phyloP scores from a whole-genome alignment of 1,284 basidiomycete species.

The Leccinum cinnamomeum region DNA sequence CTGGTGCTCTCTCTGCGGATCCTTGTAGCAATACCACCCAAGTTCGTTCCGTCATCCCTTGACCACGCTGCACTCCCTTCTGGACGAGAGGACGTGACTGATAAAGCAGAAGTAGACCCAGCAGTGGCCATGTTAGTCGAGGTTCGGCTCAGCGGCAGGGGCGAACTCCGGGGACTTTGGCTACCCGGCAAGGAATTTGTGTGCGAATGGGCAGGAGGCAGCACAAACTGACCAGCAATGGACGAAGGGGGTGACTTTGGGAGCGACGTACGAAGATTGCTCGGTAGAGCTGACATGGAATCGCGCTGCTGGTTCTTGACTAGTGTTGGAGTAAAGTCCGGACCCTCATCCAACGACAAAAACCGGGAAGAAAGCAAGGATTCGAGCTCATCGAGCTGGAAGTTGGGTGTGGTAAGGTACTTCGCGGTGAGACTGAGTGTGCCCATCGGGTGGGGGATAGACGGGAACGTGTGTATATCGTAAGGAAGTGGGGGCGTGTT shows the following conservation, averaged over 20 bases:
- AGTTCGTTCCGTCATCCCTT: slow-evolving; percentile 37
- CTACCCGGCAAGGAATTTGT: slow-evolving; percentile 34
- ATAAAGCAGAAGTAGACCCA: slow-evolving; percentile 38
- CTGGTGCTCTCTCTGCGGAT: slow-evolving; percentile 44
- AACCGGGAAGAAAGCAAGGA: slow-evolving; percentile 71
- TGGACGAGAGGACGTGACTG: slow-evolving; percentile 42
- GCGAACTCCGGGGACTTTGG: slow-evolving; percentile 38
- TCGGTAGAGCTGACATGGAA: slow-evolving; percentile 47
- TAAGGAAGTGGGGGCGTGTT: slow-evolving; percentile 46
- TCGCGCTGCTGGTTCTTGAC: slow-evolving; percentile 53
- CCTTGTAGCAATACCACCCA: slow-evolving; percentile 38
- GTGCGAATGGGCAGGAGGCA: slow-evolving; percentile 44
- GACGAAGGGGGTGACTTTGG: slow-evolving; percentile 45
- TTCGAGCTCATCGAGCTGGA: slow-evolving; percentile 72
- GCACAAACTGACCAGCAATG: slow-evolving; percentile 57
- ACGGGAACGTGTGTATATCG: slow-evolving; percentile 55
- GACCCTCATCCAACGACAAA: slow-evolving; percentile 57
- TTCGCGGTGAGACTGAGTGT: slow-evolving; percentile 57
- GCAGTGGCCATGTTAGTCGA: slow-evolving; percentile 32
- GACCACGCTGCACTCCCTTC: slow-evolving; percentile 39
- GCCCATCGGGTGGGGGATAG: slow-evolving; percentile 68
- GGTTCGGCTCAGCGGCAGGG: slow-evolving; percentile 38
- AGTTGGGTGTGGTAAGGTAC: slow-evolving; percentile 65
- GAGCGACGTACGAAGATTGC: slow-evolving; percentile 44
- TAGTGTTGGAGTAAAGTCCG: slow-evolving; percentile 63